Evolutionary conservation across 805 yeast species (phyloP), one percentile per base, ranked within the genome.

Genomic region (Schizosaccharomyces japonicus): DNA sequence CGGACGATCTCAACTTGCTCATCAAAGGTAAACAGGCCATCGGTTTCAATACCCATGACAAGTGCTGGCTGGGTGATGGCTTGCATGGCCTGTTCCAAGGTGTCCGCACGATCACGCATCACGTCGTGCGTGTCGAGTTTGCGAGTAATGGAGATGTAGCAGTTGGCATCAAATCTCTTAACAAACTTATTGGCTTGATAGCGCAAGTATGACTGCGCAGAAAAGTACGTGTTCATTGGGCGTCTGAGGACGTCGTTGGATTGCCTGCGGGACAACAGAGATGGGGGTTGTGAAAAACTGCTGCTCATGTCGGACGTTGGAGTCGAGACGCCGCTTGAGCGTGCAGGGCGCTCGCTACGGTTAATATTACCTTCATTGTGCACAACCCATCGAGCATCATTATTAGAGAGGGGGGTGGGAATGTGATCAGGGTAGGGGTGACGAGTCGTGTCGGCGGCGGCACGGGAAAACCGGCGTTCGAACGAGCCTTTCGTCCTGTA

Each of bases 61-160:
- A 90, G 65, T 11, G 85, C 75, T 0, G 95, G 95, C 57, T 76
- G 82, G 40, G 61, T 58, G 49, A 90, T 66, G 3, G 74, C 65
- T 3, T 63, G 59, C 50, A 90, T 65, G 7, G 79, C 81, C 17
- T 67, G 69, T 27, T 65, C 69, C 2, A 67, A 57, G 6, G 60
- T 52, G 29, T 63, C 64, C n/a, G 66, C 67, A 50, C 87, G 69
- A 49, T 78, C 90, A 50, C 98, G 70, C 0, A 93, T 75, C 45
- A 90, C 74, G 60, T 90, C 98, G 59, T 90, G 96, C 0, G 98
- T 84, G 56, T 90, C 98, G 30, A 90, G 65, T 61, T 90, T 90
- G 57, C 96, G 70, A 0, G 95, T 80, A 49, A 90, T 82, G 25
- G 95, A 75, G 48, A 90, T 84, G 62, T 90, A 90, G 63, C 96